These are phyloP conservation scores for Nicotiana benthamiana DNA, from an alignment of 257 asterid species.

Conservation along the genomic window DNA sequence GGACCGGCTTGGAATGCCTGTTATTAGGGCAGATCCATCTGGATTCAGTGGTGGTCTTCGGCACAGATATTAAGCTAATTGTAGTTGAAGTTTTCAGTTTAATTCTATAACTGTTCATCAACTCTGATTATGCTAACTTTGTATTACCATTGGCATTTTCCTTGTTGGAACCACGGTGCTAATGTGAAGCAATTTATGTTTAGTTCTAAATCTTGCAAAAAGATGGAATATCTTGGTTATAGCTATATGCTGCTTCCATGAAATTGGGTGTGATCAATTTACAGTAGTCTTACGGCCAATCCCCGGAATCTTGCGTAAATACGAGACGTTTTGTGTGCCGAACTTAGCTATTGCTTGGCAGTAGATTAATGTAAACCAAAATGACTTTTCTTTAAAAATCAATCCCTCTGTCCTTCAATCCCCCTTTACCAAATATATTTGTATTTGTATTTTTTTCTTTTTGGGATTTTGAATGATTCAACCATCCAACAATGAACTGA, in stretches of 20 bases:
- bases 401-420: not conserved
- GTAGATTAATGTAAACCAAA: too few relatives aligned
- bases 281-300: accelerated
- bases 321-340: too few relatives aligned
- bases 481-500: not conserved
- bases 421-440: not conserved
- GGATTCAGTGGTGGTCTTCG: slow-evolving; percentile 48
- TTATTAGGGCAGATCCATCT: slow-evolving; percentile 29
- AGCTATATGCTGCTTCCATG: not conserved
- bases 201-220: not conserved
- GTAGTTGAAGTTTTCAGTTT: not conserved
- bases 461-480: not conserved
- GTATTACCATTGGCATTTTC: not conserved
- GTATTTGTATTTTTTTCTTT: not conserved
- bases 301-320: too few relatives aligned
- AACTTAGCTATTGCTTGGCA: accelerated
- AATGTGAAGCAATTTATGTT: not conserved
- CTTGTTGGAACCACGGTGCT: not conserved
- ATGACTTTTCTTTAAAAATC: not conserved
- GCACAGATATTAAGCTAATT: slow-evolving; percentile 32
- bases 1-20: slow-evolving; percentile 72
- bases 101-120: not conserved
- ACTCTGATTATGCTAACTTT: slow-evolving; percentile 5
- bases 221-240: not conserved
- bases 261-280: not conserved